Percentiles rank a stretch among this genome's conserved stretches.
Evolutionary conservation across 306 rosid species (phyloP).

Genomic region (Medicago ruthenica): DNA sequence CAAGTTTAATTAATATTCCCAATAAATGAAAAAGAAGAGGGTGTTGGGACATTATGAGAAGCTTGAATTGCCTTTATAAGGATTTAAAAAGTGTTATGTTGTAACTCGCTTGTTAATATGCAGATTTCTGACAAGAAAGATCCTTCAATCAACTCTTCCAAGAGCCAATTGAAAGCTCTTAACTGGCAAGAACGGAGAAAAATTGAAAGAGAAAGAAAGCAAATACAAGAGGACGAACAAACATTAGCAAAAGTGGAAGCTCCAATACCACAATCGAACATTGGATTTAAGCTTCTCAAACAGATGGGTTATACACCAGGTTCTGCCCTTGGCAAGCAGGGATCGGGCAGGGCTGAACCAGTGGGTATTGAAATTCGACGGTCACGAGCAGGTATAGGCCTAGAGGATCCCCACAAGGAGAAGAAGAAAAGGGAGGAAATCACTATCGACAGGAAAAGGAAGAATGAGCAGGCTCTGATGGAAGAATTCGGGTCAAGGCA

Average conservation of each 20-base stretch:
- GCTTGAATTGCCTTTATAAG: not conserved
- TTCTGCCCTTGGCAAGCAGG: conserved; percentile 78
- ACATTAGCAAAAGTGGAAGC: conserved; percentile 80
- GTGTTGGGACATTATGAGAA: not conserved
- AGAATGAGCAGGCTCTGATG: conserved; percentile 65
- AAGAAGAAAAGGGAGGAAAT: conserved; percentile 71
- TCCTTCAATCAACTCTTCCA: conserved; percentile 48
- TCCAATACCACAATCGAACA: conserved; percentile 89
- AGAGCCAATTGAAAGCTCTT: conserved; percentile 54
- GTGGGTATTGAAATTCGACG: conserved; percentile 82
- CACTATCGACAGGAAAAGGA: conserved; percentile 50
- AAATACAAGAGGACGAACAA: conserved; percentile 75
- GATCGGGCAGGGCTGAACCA: conserved; percentile 78
- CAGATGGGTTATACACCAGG: conserved; percentile 95
- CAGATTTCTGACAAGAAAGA: conserved; percentile 56
- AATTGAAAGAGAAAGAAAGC: conserved; percentile 73
- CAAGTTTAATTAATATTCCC: too few species aligned
- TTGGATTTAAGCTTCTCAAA: conserved; percentile 84
- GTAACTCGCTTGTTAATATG: not conserved
- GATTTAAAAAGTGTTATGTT: conserved; percentile 3
- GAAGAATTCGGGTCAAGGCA: conserved; percentile 83
- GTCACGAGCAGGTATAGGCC: conserved; percentile 90
- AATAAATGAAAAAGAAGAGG: not conserved
- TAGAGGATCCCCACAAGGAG: conserved; percentile 71
- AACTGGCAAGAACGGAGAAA: conserved; percentile 86